phyloP scores from a whole-genome alignment of 176 grass and related monocot species.

The Oryza nivara region DNA sequence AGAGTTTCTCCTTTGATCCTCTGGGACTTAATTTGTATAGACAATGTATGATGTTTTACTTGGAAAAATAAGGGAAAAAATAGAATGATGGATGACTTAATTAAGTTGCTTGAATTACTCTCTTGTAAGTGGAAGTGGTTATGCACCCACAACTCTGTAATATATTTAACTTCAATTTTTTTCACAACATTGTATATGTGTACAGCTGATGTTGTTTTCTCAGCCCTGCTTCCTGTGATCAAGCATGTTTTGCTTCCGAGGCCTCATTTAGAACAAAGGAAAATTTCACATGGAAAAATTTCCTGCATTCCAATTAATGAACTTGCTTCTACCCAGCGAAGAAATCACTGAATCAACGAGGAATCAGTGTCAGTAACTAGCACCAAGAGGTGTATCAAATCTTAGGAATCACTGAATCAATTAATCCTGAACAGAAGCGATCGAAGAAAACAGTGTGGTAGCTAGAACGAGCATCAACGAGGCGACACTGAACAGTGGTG shows the following conservation, averaged over 20 bases:
- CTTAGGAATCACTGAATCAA: neutral
- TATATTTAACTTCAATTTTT: neutral
- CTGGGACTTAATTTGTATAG: slow-evolving; percentile 39
- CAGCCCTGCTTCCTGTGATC: neutral
- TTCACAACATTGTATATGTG: neutral
- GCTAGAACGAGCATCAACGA: neutral
- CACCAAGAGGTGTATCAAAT: too few relatives aligned
- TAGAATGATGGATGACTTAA: neutral
- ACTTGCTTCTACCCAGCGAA: too few relatives aligned
- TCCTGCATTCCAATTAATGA: neutral
- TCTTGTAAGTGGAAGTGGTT: neutral
- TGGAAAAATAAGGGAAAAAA: neutral
- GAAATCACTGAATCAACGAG: too few relatives aligned
- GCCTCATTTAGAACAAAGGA: neutral
- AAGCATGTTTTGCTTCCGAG: neutral
- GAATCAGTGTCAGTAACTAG: too few relatives aligned
- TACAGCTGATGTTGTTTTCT: neutral
- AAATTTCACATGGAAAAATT: neutral
- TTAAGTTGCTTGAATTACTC: neutral
- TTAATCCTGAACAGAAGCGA: neutral
- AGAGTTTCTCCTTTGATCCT: neutral
- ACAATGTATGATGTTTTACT: slow-evolving; percentile 31
- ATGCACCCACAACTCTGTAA: neutral
- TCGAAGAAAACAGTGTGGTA: neutral
- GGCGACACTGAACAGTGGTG: neutral